A percentile compares a stretch with the other conserved stretches of the same genome.
phyloP scores from a whole-genome alignment of 345 rosid genomes.

The Carallia brachiata region DNA sequence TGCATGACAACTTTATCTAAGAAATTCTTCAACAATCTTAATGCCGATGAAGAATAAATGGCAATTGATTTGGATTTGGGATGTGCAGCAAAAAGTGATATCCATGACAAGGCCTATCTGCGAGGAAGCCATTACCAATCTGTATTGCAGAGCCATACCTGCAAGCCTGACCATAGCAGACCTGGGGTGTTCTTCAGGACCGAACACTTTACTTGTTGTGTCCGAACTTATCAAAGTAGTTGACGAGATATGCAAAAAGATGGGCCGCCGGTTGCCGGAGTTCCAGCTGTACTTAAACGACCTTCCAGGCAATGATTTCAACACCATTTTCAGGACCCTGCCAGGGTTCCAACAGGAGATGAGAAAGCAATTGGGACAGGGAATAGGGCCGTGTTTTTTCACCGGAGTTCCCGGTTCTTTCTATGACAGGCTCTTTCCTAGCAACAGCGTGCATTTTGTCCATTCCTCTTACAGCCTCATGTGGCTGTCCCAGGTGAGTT shows the following conservation, averaged over 20 bases:
- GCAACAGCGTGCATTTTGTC: conserved; percentile 33
- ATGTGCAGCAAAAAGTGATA: conserved; percentile 39
- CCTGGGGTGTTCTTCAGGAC: conserved; percentile 89
- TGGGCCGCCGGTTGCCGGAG: conserved; percentile 28
- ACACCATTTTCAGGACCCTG: conserved; percentile 41
- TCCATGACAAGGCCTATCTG: conserved; percentile 40
- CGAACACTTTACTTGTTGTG: conserved; percentile 46
- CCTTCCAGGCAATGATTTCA: conserved; percentile 53
- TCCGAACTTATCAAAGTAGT: conserved; percentile 35
- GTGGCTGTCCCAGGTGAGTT: conserved; percentile 50
- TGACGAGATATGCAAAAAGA: conserved; percentile 17
- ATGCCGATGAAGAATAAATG: no score
- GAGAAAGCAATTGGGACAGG: conserved; percentile 14
- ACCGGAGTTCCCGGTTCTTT: conserved; percentile 47
- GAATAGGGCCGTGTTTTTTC: conserved; percentile 19
- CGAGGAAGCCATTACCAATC: conserved; percentile 42
- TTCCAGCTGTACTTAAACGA: conserved; percentile 51
- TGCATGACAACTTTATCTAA: no score
- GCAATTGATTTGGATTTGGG: neutral
- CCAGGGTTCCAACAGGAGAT: conserved; percentile 22
- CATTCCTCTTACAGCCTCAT: conserved; percentile 49
- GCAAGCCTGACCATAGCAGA: conserved; percentile 60
- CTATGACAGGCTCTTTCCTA: conserved; percentile 45
- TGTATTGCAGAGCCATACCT: conserved; percentile 32
- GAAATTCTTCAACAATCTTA: no score